Evolutionary conservation across 257 asterid species (phyloP), one percentile per base, ranked within the genome.

Genomic region (Solanum okadae): DNA sequence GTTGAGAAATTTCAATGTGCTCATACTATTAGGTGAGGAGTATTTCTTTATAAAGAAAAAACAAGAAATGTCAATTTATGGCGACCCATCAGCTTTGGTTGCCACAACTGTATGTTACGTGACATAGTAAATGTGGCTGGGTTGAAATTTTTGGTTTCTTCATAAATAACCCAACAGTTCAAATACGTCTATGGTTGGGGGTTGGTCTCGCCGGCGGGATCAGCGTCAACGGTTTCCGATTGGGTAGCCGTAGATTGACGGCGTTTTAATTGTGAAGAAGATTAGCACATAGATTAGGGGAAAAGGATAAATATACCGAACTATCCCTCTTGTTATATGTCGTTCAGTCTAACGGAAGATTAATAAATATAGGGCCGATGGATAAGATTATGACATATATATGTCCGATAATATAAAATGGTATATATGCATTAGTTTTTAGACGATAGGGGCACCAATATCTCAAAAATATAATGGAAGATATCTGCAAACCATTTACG

Each of bases 1-100:
- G 88, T 49, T 70, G 92, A 90, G 59, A 31, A 93, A 20, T 61
- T 84, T 95, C 90, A 93, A 93, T 94, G 93, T 40, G 89, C 88
- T 61, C 96, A 92, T 82, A 87, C 23, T 22, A 90, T 90, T 94
- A 92, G 96, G 93, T 92, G 91, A 91, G 76, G 59, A 29, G 61
- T 9, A 18, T 56, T 33, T 85, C 86, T 38, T 89, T 46, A 78
- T 89, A 42, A 18, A 70, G 25, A 16, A 16, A 16, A 73, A 75
- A 23, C 78, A 56, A 81, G 65, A 78, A 78, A 67, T 49, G 84
- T 49, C 40, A 44, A 44, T 81, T 81, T 81, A 81, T 68, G 87
- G 67, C 8, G 44, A 8, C 20, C 59, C 42, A 29, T 0, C 33
- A 22, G 40, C 23, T 31, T 31, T 27, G 18, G 61, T 10, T 49